Percentiles rank a stretch among this genome's conserved stretches.
phyloP scores from a whole-genome alignment of 306 rosid genomes.

The Medicago arabica region DNA sequence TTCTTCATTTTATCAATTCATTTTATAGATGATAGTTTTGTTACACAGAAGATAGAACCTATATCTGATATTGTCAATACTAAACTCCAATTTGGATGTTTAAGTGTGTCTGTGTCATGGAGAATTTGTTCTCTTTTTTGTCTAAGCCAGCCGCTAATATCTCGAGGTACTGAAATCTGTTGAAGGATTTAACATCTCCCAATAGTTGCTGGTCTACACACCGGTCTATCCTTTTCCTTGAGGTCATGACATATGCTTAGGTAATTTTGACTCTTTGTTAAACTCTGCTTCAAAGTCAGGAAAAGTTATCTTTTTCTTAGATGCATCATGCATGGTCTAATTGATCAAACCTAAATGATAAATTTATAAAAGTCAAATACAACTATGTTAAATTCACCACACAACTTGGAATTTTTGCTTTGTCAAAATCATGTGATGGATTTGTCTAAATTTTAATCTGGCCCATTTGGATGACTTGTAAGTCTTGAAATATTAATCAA shows the following conservation, averaged over 20 bases:
- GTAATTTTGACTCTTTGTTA: not conserved
- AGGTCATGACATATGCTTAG: slow-evolving; percentile 16
- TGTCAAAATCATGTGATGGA: not conserved
- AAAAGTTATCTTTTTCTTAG: slow-evolving; percentile 1
- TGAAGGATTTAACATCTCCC: not conserved
- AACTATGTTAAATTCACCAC: not conserved
- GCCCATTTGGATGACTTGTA: not conserved
- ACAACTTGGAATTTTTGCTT: slow-evolving; percentile 7
- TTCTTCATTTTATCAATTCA: slow-evolving; percentile 25
- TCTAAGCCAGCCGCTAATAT: not conserved
- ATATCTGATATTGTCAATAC: slow-evolving; percentile 8
- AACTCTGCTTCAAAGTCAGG: slow-evolving; percentile 8
- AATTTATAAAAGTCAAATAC: not conserved
- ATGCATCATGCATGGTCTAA: not conserved
- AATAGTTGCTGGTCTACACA: not conserved
- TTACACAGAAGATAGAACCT: too few species aligned
- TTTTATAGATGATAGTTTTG: slow-evolving; percentile 35
- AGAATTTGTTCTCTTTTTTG: slow-evolving; percentile 1
- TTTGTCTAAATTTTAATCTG: not conserved
- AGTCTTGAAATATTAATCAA: not conserved
- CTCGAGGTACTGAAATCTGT: not conserved
- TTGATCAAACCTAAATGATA: not conserved
- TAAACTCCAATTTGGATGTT: slow-evolving; percentile 15
- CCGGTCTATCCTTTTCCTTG: not conserved
- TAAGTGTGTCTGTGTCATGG: slow-evolving; percentile 13